Evolutionary conservation across 106 monocot genomes (phyloP), one percentile per base, ranked within the genome.

Genomic region (Allium cepa): DNA sequence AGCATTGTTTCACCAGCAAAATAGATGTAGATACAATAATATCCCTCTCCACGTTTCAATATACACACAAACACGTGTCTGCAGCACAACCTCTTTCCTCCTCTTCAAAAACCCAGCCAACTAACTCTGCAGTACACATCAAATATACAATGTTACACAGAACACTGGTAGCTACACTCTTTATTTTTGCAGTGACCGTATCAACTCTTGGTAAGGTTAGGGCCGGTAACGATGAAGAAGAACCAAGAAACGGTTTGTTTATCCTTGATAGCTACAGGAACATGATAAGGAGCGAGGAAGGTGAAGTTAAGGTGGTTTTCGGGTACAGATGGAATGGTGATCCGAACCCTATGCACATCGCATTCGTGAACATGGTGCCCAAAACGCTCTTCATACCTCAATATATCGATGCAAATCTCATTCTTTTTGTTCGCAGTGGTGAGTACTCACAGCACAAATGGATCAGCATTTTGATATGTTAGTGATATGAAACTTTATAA

Each of bases 381-480:
- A 87, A 85, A 65, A 81, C 87, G 1, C 79, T 94, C 59, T 72
- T 90, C 69, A 77, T 94, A 28, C 94, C 94, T 1, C 94, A 94
- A 75, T 94, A 94, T 72, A 11, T 90, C 49, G 94, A 94, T 59
- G 68, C 87, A 15, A 66, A 67, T 66, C 76, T 94, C 50, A 68
- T 87, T 61, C 53, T 94, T 67, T 90, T 94, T 61, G 75, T 94
- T 26, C 60, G 74, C 17, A 79, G 36, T 47, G 62, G 62, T 63
- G 46, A 18, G 4, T 4, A 2, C 28, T 60, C 13, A 26, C 22
- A 22, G 22, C 1, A 22, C 22, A 22, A 22, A 22, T 22, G 22
- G 10, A 6, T 2, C 11, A 0, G 8, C 27, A 16, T 59, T n/a
- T 59, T 14, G 8, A 9, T 17, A 26, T 0, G 5, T 10, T 9